Conservation (phyloP, 768 basidiomycete species). For the Leccinum rimulosum region DNA sequence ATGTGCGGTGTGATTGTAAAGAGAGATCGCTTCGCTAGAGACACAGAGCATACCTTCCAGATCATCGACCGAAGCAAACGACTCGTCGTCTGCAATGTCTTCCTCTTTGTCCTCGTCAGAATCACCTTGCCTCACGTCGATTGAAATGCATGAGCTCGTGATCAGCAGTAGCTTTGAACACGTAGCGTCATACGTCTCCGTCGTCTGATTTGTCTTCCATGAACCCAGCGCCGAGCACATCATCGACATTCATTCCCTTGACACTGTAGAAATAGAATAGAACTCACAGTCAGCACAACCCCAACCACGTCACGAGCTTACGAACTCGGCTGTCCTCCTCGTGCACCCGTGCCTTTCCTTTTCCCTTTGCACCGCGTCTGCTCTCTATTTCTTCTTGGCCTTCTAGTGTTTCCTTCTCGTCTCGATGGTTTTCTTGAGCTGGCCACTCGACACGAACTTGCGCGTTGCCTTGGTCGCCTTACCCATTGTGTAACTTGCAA, state of each 20-base stretch:
- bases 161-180: background rate
- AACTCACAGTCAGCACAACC: background rate
- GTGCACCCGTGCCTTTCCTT: conserved; percentile 27
- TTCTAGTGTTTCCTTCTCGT: conserved; percentile 80
- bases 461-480: conserved; percentile 68
- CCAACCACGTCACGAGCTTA: background rate
- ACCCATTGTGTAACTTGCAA: conserved; percentile 35
- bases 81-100: conserved; percentile 51
- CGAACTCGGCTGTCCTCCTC: conserved; percentile 25
- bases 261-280: conserved; percentile 6
- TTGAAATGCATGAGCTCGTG: conserved; percentile 4
- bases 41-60: conserved; percentile 64
- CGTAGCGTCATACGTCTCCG: conserved; percentile 29
- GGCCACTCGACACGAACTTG: conserved; percentile 86
- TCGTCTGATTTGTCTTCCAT: conserved; percentile 64
- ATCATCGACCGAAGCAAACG: conserved; percentile 80
- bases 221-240: conserved; percentile 69
- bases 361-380: conserved; percentile 46
- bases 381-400: conserved; percentile 64
- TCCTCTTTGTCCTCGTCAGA: conserved; percentile 40
- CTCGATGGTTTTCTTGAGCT: conserved; percentile 84
- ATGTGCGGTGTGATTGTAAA: conserved; percentile 50
- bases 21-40: background rate
- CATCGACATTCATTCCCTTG: conserved; percentile 67
- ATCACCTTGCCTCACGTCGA: conserved; percentile 23